Conservation (phyloP, 2,329 filamentous ascomycete genomes). For the Dendrostoma leiphaemia region DNA sequence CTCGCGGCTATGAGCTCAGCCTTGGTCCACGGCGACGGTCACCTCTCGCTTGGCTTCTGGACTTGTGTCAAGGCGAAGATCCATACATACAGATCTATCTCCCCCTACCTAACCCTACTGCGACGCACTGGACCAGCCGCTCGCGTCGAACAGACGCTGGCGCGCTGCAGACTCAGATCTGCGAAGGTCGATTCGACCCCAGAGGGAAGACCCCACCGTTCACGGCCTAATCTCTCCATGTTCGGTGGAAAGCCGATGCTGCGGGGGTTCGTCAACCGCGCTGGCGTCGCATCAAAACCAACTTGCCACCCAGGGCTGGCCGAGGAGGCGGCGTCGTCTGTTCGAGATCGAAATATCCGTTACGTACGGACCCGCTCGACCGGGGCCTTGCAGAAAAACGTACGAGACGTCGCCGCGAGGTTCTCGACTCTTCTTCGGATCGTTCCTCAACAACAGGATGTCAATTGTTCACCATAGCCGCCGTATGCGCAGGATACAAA, state of each 20-base stretch:
- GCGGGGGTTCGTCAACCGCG: neutral
- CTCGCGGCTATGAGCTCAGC: neutral
- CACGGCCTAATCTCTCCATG: neutral
- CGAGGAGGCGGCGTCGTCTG: neutral
- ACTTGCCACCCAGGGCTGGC: neutral
- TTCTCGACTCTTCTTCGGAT: neutral
- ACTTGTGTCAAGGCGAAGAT: too few species aligned
- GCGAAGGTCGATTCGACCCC: too few species aligned
- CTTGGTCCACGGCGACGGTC: too few species aligned
- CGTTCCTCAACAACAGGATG: neutral
- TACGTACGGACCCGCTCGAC: constrained; percentile 16
- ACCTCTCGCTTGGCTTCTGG: too few species aligned
- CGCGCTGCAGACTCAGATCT: too few species aligned
- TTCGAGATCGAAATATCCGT: neutral
- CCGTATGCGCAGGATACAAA: constrained; percentile 2
- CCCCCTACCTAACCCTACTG: too few species aligned
- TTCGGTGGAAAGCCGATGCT: neutral
- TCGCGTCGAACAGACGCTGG: too few species aligned
- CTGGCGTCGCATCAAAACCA: neutral
- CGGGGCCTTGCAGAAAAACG: neutral
- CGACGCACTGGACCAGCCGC: too few species aligned
- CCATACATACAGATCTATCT: neutral
- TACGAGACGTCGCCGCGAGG: neutral
- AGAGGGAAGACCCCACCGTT: too few species aligned
- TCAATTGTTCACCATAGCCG: neutral